Evolutionary conservation across 2,329 filamentous ascomycete genomes (phyloP), one percentile per base, ranked within the genome.

Genomic region (Paraphoma chrysanthemicola): DNA sequence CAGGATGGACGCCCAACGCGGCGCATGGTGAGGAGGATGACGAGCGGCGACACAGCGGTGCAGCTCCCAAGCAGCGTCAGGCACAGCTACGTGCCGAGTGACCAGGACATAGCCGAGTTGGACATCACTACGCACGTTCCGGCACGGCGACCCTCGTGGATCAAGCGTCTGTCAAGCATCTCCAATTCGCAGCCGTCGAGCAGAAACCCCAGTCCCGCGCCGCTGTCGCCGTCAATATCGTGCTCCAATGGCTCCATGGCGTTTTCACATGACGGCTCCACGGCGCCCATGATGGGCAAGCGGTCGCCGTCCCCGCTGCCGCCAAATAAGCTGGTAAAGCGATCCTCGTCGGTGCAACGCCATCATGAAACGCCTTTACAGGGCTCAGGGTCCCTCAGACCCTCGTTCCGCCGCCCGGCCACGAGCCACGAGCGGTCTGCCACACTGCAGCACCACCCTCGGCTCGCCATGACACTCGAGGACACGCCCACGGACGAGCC

Each of bases 271-370:
- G 72, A 78, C 51, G 78, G 77, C 56, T 92, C 90, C 36, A 84
- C 82, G 1, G 86, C 84, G 23, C 88, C 89, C 14, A 89, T 92
- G 55, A 75, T 90, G 18, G 72, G 78, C 73, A 62, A 77, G 74
- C 64, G 66, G 17, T 69, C 69, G 11, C 73, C 78, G 41, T 66
- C 72, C 30, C 72, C 77, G 14, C 75, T 86, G 31, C 80, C 86
- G 8, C 88, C 87, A 16, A 93, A 93, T 76, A 93, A 92, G 78
- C 81, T 93, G 41, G 90, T 93, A 50, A 94, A 94, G 77, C 86
- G 90, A 57, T 83, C 86, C 38, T 83, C 88, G 3, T 86, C 89
- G 17, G 78, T 81, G 45, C 82, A 83, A 62, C 78, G 78, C 49
- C 70, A 80, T 50, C 78, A 79, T 59, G 72, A 80, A 46, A 78